These are phyloP conservation scores for Jatropha podagrica DNA, from an alignment of 441 rosid genomes.

Conservation along the genomic window DNA sequence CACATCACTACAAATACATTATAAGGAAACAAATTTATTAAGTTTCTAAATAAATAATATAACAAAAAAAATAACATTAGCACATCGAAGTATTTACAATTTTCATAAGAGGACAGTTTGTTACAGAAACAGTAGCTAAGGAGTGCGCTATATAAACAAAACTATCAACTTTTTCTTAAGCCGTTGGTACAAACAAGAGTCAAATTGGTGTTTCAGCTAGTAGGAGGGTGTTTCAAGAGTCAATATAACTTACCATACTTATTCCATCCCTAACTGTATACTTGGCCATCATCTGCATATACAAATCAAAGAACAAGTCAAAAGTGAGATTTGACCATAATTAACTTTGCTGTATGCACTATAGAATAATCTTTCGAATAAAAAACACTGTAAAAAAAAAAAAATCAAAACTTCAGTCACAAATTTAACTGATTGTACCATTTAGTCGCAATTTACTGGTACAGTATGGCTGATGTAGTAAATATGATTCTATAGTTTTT, in stretches of 20 bases:
- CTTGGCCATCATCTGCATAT: conserved; percentile 50
- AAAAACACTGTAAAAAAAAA: too few species aligned
- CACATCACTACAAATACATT: conserved; percentile 30
- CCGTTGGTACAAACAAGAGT: not conserved
- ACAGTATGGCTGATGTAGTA: too few species aligned
- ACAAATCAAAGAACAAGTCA: not conserved
- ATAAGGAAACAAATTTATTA: conserved; percentile 27
- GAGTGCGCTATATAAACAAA: conserved; percentile 26
- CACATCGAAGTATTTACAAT: not conserved
- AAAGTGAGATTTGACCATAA: not conserved
- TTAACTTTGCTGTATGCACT: not conserved
- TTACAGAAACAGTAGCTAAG: not conserved
- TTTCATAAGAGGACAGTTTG: too few species aligned
- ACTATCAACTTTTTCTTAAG: not conserved
- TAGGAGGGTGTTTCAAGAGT: too few species aligned
- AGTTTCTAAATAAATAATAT: conserved; percentile 8
- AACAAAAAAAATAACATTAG: not conserved
- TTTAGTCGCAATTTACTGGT: too few species aligned
- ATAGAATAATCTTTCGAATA: too few species aligned
- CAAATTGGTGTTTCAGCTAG: conserved; percentile 35
- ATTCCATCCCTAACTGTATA: conserved; percentile 88
- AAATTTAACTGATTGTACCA: too few species aligned
- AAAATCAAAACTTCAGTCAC: too few species aligned
- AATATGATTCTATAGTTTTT: too few species aligned
- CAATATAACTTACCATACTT: too few species aligned